Evolutionary conservation across 495 filamentous ascomycete genomes (phyloP).

Genomic region (Aspergillus carlsbadensis): DNA sequence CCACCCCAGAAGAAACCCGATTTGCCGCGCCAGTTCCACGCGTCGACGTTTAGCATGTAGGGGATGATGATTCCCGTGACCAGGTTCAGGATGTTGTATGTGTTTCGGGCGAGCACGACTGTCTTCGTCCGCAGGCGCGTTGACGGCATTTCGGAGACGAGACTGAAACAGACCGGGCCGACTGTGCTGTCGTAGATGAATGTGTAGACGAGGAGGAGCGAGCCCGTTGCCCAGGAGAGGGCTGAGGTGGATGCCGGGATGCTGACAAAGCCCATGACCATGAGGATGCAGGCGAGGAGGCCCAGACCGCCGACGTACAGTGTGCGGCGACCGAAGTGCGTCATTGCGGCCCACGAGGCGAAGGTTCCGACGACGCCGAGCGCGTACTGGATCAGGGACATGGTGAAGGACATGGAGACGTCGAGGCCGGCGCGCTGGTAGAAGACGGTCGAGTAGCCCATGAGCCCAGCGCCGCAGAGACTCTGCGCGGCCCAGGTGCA

Average conservation of each 20-base stretch:
- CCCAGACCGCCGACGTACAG: slow-evolving; percentile 70
- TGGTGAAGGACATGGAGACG: slow-evolving; percentile 57
- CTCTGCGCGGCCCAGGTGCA: slow-evolving; percentile 83
- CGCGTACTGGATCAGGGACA: slow-evolving; percentile 74
- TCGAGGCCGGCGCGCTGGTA: slow-evolving; percentile 68
- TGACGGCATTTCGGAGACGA: slow-evolving; percentile 74
- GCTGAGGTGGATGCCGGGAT: slow-evolving; percentile 51
- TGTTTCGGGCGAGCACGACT: slow-evolving; percentile 64
- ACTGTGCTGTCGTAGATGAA: slow-evolving; percentile 73
- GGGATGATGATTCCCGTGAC: slow-evolving; percentile 67
- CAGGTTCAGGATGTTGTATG: slow-evolving; percentile 71
- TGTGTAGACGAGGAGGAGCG: slow-evolving; percentile 69
- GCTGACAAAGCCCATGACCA: slow-evolving; percentile 72
- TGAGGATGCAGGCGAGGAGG: slow-evolving; percentile 60
- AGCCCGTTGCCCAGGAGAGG: slow-evolving; percentile 62
- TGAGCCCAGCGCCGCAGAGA: slow-evolving; percentile 72
- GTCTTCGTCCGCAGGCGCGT: slow-evolving; percentile 75
- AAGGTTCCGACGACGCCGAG: slow-evolving; percentile 71
- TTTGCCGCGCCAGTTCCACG: slow-evolving; percentile 73
- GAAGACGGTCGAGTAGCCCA: slow-evolving; percentile 79
- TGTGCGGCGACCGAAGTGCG: slow-evolving; percentile 62
- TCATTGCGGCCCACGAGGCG: slow-evolving; percentile 52
- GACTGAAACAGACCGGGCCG: slow-evolving; percentile 73
- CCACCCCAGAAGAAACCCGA: slow-evolving; percentile 78
- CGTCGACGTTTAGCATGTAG: slow-evolving; percentile 70